phyloP scores from a whole-genome alignment of 2,329 filamentous ascomycete species.

The Fonsecaea erecta region DNA sequence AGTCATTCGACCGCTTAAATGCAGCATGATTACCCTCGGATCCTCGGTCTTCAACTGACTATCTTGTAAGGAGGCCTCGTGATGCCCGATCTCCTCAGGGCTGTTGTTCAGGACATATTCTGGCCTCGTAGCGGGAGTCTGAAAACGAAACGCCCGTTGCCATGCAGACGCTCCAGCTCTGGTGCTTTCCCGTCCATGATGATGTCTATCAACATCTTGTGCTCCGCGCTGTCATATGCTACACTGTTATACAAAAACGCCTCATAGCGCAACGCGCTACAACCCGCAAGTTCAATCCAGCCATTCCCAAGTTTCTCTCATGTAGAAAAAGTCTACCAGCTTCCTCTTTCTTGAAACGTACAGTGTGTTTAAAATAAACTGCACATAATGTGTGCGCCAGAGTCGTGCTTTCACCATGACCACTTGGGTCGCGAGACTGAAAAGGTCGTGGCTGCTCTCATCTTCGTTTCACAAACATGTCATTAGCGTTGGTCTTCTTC shows the following conservation, averaged over 20 bases:
- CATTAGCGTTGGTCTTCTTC: conserved; percentile 33
- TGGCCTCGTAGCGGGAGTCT: neutral
- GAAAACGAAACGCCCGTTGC: neutral
- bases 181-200: neutral
- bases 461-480: conserved; percentile 33
- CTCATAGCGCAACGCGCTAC: neutral
- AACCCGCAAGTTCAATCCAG: neutral
- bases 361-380: neutral
- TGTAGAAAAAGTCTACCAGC: neutral
- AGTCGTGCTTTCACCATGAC: neutral
- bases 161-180: neutral
- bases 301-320: neutral
- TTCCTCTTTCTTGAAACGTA: neutral
- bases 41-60: neutral
- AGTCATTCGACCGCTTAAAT: neutral
- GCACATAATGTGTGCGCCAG: neutral
- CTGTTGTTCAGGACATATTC: neutral
- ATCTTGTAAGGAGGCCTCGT: neutral
- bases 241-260: neutral
- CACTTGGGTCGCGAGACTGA: neutral
- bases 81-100: neutral
- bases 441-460: conserved; percentile 1
- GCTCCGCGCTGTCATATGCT: neutral
- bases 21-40: neutral
- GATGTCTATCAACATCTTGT: neutral